These are phyloP conservation scores for Nakazawaea populi DNA, from an alignment of 805 yeast species.

Conservation along the genomic window DNA sequence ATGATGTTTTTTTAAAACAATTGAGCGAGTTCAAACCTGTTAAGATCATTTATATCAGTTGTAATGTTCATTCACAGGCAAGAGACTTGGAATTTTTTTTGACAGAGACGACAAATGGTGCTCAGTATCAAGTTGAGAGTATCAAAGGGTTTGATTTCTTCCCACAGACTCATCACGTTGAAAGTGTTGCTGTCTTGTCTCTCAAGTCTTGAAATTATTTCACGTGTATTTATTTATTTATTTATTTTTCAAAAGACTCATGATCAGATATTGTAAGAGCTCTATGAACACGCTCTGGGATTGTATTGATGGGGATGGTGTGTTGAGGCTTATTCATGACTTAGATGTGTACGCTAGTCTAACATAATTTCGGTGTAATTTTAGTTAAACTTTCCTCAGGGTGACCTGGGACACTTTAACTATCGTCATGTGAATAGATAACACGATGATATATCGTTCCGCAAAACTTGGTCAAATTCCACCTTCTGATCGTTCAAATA, in stretches of 20 bases:
- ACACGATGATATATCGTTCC: too few relatives aligned
- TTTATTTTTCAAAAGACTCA: neutral
- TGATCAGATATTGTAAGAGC: too few relatives aligned
- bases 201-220: neutral
- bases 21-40: conserved; percentile 78
- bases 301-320: too few relatives aligned
- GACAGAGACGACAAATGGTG: conserved; percentile 56
- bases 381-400: too few relatives aligned
- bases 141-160: conserved; percentile 94
- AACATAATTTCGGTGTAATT: too few relatives aligned
- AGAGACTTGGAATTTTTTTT: conserved; percentile 85
- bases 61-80: conserved; percentile 97
- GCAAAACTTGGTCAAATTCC: too few relatives aligned
- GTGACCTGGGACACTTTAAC: too few relatives aligned
- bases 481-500: too few relatives aligned
- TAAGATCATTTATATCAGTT: conserved; percentile 87
- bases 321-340: too few relatives aligned
- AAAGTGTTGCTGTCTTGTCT: conserved; percentile 71
- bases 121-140: conserved; percentile 65
- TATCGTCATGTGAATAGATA: too few relatives aligned
- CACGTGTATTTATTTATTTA: neutral
- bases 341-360: too few relatives aligned
- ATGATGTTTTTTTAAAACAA: conserved; percentile 79
- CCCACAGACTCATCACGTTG: conserved; percentile 58
- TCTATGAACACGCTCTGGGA: too few relatives aligned